Base-by-base conservation (phyloP, 441 rosid genomes). In the Omphalea diandra region DNA sequence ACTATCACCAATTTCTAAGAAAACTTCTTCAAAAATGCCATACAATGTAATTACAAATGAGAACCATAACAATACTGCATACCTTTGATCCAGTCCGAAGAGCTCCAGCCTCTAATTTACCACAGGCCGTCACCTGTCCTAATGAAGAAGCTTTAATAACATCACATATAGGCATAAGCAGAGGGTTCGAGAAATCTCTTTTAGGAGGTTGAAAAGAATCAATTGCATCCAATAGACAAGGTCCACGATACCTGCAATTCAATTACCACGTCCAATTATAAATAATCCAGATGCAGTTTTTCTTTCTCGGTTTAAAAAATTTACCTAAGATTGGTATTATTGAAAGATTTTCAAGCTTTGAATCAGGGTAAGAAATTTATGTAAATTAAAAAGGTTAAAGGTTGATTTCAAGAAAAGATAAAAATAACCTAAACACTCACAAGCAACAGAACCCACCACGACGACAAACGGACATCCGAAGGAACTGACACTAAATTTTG, bases 81-180 rank as follows among this genome's bases (percentile, higher is more conserved):
- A 96, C 99, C 91, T 94, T 93, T 38, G 81, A 80, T 68, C 99
- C 98, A 77, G 79, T 79, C 71, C 86, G 93, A 75, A 93, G 81
- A 75, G 99, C 99, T 77, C 99, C 99, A 65, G 96, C 81, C 81
- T 85, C 98, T 80, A 96, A 76, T 84, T 96, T 96, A 49, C 98
- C 99, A 64, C 88, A 82, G 50, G 88, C 97, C 77, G 97, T 88
- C 60, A 96, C 88, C 73, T 83, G 97, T 47, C 91, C 90, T 67
- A 75, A 77, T 54, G 94, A 75, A 73, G 82, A 63, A 65, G 83
- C 78, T 81, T 81, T 89, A 69, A 90, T 75, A 70, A 90, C 88
- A 71, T 96, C 98, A 73, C 98, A 90, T 73, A 93, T 84, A 67
- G 99, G 98, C 98, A 93, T 88, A 59, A 91, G 84, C 33, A 91